A percentile compares a stretch with the other conserved stretches of the same genome.
These are phyloP conservation scores for Plasmodium yoelii DNA, from an alignment of 169 alveolate genomes.

Conservation along the genomic window DNA sequence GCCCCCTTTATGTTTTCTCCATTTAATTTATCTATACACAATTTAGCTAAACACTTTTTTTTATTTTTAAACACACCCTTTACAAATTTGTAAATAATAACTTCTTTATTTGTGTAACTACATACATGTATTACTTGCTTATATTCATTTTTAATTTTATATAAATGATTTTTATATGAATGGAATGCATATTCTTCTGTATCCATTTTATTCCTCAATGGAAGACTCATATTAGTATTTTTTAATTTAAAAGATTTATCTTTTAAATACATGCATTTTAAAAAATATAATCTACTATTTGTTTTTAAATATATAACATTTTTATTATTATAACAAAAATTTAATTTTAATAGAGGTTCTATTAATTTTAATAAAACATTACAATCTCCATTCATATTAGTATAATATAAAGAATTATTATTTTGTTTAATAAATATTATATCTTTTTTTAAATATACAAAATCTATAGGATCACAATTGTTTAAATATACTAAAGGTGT, in stretches of 20 bases:
- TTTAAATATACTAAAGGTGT: constrained; percentile 24
- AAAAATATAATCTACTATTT: constrained; percentile 43
- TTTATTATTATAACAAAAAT: constrained; percentile 43
- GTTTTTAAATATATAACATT: constrained; percentile 44
- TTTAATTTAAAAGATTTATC: constrained; percentile 57
- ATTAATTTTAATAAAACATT: constrained; percentile 46
- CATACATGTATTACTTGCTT: constrained; percentile 70
- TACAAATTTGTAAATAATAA: constrained; percentile 49
- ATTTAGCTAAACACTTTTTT: constrained; percentile 36
- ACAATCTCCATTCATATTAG: constrained; percentile 33
- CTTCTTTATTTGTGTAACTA: constrained; percentile 38
- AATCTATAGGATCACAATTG: constrained; percentile 43
- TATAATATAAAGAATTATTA: constrained; percentile 36
- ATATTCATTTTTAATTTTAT: constrained; percentile 22
- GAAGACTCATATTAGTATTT: constrained; percentile 68
- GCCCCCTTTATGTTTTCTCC: constrained; percentile 32
- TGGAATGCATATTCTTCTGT: constrained; percentile 33
- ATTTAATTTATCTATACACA: constrained; percentile 26
- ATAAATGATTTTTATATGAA: constrained; percentile 26
- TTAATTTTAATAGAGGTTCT: constrained; percentile 37
- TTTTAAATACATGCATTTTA: constrained; percentile 24
- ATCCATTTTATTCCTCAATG: constrained; percentile 14
- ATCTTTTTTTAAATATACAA: constrained; percentile 59
- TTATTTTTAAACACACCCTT: constrained; percentile 53
- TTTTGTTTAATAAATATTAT: constrained; percentile 48